Evolutionary conservation across 441 rosid species (phyloP).

Genomic region (Arabidopsis hybrid): DNA sequence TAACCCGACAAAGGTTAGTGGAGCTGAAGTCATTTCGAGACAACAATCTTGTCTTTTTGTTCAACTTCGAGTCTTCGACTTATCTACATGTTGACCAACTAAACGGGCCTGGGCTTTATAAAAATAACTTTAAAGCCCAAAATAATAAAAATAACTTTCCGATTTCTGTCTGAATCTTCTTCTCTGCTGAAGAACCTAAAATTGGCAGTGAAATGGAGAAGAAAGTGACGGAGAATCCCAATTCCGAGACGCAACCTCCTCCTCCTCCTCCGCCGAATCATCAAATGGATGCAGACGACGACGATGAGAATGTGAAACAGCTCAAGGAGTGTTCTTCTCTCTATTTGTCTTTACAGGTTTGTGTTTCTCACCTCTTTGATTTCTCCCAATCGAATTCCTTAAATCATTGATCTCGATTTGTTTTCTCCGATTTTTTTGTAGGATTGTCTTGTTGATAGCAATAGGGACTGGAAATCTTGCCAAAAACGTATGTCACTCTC

Average conservation of each 20-base stretch:
- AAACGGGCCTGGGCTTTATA: slow-evolving; percentile 31
- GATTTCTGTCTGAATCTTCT: too few relatives aligned
- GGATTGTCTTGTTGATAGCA: slow-evolving; percentile 77
- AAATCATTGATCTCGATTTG: background rate
- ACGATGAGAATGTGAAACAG: slow-evolving; percentile 89
- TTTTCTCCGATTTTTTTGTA: slow-evolving; percentile 35
- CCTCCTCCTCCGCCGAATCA: slow-evolving; percentile 44
- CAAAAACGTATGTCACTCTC: slow-evolving; percentile 63
- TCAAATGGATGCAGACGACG: slow-evolving; percentile 71
- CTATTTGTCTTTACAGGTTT: slow-evolving; percentile 78
- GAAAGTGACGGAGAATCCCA: slow-evolving; percentile 31
- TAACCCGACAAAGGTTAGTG: slow-evolving; percentile 43
- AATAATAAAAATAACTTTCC: too few relatives aligned
- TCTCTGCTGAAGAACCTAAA: slow-evolving; percentile 2
- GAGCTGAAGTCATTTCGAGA: slow-evolving; percentile 32
- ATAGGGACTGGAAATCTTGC: slow-evolving; percentile 88
- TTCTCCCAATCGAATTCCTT: background rate
- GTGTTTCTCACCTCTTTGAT: slow-evolving; percentile 5
- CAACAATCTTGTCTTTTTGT: too few relatives aligned
- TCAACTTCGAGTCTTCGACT: too few relatives aligned
- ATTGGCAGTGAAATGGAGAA: slow-evolving; percentile 16
- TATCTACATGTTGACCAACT: too few relatives aligned
- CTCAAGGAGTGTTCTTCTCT: slow-evolving; percentile 78
- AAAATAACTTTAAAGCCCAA: slow-evolving; percentile 21
- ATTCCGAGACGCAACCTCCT: slow-evolving; percentile 32